phyloP scores from a whole-genome alignment of 805 yeast genomes.

The Barnettozyma sucrosica region DNA sequence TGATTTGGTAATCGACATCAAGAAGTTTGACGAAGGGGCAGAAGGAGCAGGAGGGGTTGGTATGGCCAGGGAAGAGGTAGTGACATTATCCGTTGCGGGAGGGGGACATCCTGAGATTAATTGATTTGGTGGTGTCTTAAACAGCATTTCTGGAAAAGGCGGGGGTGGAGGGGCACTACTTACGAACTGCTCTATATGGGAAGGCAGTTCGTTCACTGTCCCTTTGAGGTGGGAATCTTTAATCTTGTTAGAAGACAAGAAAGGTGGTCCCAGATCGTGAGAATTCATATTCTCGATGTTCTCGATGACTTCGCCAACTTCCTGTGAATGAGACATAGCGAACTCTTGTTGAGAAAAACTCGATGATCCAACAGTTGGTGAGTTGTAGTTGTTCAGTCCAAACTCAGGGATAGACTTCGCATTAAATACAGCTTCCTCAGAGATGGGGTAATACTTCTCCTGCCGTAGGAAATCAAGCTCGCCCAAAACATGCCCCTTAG shows the following conservation, averaged over 20 bases:
- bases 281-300: neutral
- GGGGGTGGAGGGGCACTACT: neutral
- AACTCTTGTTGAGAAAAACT: neutral
- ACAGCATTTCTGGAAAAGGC: neutral
- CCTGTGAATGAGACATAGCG: neutral
- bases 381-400: neutral
- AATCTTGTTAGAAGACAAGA: neutral
- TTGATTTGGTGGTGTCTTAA: neutral
- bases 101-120: too few species aligned
- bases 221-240: neutral
- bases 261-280: neutral
- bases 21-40: slow-evolving; percentile 4
- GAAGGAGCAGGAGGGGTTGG: neutral
- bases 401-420: neutral
- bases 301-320: too few species aligned
- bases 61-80: neutral
- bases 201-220: neutral
- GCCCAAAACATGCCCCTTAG: neutral
- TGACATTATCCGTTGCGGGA: neutral
- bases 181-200: neutral
- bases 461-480: neutral
- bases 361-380: neutral
- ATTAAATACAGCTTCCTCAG: neutral
- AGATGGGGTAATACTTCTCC: neutral
- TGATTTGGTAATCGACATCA: slow-evolving; percentile 5